Evolutionary conservation across 805 yeast genomes (phyloP).

Genomic region (Ogataea zsoltii): DNA sequence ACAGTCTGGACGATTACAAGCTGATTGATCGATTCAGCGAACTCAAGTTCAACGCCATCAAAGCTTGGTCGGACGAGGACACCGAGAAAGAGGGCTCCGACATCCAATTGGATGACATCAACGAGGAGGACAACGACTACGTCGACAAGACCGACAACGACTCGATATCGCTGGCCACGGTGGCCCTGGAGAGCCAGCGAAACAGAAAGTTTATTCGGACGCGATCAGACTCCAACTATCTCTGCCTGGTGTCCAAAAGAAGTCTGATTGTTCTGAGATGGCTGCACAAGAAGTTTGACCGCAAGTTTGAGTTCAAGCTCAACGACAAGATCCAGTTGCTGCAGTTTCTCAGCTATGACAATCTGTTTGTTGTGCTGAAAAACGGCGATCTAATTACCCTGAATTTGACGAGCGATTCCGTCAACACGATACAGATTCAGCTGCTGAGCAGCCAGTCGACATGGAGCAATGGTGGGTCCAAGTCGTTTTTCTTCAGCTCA

Average conservation of each 20-base stretch:
- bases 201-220: conserved; percentile 9
- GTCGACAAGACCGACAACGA: conserved; percentile 25
- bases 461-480: conserved; percentile 9
- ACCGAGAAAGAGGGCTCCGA: conserved; percentile 5
- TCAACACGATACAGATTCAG: conserved; percentile 26
- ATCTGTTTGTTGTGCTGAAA: conserved; percentile 23
- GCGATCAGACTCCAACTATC: conserved; percentile 16
- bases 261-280: conserved; percentile 27
- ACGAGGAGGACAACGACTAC: conserved; percentile 28
- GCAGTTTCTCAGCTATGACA: conserved; percentile 27
- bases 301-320: conserved; percentile 27
- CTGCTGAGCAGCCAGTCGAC: conserved; percentile 18
- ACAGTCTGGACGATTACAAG: conserved; percentile 31
- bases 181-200: conserved; percentile 15
- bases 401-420: conserved; percentile 14
- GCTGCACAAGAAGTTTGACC: conserved; percentile 22
- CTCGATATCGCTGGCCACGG: conserved; percentile 35
- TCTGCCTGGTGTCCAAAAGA: conserved; percentile 27
- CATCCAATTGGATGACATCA: conserved; percentile 12
- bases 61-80: conserved; percentile 25
- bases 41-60: conserved; percentile 33
- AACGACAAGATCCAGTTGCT: conserved; percentile 26
- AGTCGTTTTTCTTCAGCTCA: conserved; percentile 25
- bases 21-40: conserved; percentile 34
- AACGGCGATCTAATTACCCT: conserved; percentile 27